Conservation (phyloP, 2,329 filamentous ascomycete genomes). For the Sclerotinia minor region DNA sequence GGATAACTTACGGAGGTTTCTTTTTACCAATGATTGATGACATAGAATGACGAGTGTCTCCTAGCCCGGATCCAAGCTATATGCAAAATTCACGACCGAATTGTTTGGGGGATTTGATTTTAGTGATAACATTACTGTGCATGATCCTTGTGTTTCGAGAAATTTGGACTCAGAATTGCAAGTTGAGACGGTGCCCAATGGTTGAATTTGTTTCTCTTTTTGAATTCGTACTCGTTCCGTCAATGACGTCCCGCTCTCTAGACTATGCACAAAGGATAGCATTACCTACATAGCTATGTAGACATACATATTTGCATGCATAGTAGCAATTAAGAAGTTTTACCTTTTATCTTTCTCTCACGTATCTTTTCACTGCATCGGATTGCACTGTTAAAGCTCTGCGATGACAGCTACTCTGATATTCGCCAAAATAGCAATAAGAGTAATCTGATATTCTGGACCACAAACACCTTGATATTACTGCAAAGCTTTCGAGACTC, state of each 20-base stretch:
- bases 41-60: conserved; percentile 5
- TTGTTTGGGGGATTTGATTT: background rate
- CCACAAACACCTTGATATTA: no score
- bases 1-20: background rate
- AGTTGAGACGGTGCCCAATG: no score
- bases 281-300: background rate
- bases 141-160: background rate
- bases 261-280: background rate
- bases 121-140: background rate
- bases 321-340: background rate
- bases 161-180: background rate
- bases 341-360: background rate
- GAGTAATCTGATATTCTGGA: no score
- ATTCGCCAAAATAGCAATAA: no score
- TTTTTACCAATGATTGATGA: background rate
- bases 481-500: no score
- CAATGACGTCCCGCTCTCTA: background rate
- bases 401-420: no score
- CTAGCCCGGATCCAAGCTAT: background rate
- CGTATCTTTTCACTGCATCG: background rate
- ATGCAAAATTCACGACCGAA: background rate
- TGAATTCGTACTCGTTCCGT: background rate
- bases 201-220: background rate
- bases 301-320: background rate
- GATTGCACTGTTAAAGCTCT: no score